A percentile compares a stretch with the other conserved stretches of the same genome.
These are phyloP conservation scores for Artemisia annua DNA, from an alignment of 129 eudicot genomes.

Conservation along the genomic window DNA sequence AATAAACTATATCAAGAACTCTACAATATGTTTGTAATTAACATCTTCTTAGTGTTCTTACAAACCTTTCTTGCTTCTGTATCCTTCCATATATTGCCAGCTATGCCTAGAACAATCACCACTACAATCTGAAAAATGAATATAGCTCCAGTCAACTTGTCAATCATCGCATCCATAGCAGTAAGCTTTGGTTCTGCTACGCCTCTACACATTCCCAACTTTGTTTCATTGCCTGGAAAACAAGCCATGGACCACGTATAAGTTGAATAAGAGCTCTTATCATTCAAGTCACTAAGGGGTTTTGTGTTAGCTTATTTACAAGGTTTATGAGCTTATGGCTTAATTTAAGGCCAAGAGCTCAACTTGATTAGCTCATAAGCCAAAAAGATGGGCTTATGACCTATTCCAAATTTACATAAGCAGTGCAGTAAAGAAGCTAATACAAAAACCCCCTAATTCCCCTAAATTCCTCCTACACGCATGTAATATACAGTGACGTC, in stretches of 20 bases:
- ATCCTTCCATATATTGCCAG: slow-evolving; percentile 98
- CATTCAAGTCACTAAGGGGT: not conserved
- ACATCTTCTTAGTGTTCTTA: slow-evolving; percentile 14
- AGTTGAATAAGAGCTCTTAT: not conserved
- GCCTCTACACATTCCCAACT: slow-evolving; percentile 98
- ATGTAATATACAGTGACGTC: not conserved
- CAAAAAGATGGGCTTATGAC: too few relatives aligned
- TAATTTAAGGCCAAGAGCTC: too few relatives aligned
- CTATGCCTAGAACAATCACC: slow-evolving; percentile 87
- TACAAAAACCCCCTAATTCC: too few relatives aligned
- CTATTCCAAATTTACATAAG: too few relatives aligned
- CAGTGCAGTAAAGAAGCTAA: too few relatives aligned
- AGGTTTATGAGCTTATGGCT: too few relatives aligned
- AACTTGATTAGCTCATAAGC: too few relatives aligned
- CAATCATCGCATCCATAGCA: slow-evolving; percentile 99
- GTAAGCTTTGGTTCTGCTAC: slow-evolving; percentile 99
- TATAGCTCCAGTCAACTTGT: slow-evolving; percentile 97
- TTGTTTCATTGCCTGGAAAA: slow-evolving; percentile 85
- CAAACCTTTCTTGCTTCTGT: slow-evolving; percentile 95
- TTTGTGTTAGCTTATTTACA: too few relatives aligned
- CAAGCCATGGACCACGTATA: slow-evolving; percentile 6
- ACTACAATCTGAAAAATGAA: slow-evolving; percentile 94
- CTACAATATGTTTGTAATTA: not conserved
- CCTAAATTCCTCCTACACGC: not conserved
- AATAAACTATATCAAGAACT: slow-evolving; percentile 8